These are phyloP conservation scores for Linum lewisii DNA, from an alignment of 345 rosid genomes.

Conservation along the genomic window DNA sequence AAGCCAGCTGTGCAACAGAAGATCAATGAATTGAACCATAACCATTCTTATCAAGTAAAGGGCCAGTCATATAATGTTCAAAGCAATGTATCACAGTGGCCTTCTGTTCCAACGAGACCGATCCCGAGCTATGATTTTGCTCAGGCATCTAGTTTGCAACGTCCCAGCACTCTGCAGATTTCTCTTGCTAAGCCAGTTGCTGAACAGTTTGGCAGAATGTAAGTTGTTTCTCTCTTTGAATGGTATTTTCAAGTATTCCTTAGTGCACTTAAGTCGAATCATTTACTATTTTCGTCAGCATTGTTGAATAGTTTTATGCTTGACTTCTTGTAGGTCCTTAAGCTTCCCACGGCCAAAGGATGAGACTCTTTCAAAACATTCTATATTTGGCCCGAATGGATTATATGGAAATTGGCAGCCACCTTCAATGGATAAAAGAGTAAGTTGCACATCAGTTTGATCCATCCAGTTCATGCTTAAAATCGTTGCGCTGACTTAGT, in stretches of 20 bases:
- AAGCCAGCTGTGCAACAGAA: conserved; percentile 69
- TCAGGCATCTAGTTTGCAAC: conserved; percentile 32
- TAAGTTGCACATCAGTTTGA: conserved; percentile 18
- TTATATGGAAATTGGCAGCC: conserved; percentile 80
- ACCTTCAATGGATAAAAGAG: conserved; percentile 50
- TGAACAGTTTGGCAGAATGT: conserved; percentile 57
- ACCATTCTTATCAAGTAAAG: conserved; percentile 29
- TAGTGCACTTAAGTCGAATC: not conserved
- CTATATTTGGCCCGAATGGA: conserved; percentile 84
- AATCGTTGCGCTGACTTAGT: conserved; percentile 16
- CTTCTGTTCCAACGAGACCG: conserved; percentile 36
- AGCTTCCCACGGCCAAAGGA: conserved; percentile 51
- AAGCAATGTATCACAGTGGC: conserved; percentile 37
- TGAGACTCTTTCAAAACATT: conserved; percentile 84
- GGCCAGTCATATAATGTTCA: conserved; percentile 23
- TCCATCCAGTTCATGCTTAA: conserved; percentile 8
- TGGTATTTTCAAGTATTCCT: not conserved
- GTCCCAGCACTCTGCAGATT: conserved; percentile 36
- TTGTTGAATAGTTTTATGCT: conserved; percentile 7
- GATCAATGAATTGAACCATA: conserved; percentile 45
- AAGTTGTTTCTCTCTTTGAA: conserved; percentile 15
- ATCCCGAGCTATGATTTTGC: conserved; percentile 26
- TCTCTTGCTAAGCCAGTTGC: conserved; percentile 36
- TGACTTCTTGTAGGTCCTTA: conserved; percentile 46
- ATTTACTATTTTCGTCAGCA: not conserved